Evolutionary conservation across 1,139 yeast genomes (phyloP), one percentile per base, ranked within the genome.

Genomic region (Entelexis paramagnoliae): DNA sequence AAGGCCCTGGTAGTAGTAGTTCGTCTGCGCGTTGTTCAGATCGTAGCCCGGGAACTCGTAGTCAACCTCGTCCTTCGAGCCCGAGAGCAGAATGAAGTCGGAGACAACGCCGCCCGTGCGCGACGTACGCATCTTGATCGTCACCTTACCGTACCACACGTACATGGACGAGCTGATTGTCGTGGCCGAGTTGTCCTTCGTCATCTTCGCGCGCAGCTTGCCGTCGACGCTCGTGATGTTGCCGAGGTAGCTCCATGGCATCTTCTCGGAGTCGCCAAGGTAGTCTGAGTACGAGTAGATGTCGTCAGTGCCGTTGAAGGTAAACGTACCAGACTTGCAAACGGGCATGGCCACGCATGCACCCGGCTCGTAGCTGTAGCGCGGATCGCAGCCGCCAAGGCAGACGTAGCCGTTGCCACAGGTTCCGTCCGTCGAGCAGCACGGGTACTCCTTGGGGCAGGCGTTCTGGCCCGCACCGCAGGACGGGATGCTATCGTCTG

Each of bases 21-120:
- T 88, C 26, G 88, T 72, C 71, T 88, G 91, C 1, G 80, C 84
- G 35, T 70, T 66, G 17, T 73, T 73, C 62, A 83, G 70, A 63
- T 83, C 77, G 60, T 76, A 76, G 56, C 97, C 97, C 54, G 87
- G 81, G 62, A 79, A 82, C 71, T 88, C 96, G 63, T 71, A 81
- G 76, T 88, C 96, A 62, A 88, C 77, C 74, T 89, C 96, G 71
- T 88, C 96, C 68, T 83, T 81, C 42, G 84, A 87, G 62, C 85
- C 87, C 2, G 95, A 84, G 70, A 80, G 84, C 55, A 86, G 68
- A 55, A 88, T 86, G 62, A 82, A 79, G n/a, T 95, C 91, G 19
- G 93, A 76, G 56, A 88, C 78, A 48, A 88, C 95, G 71, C 96
- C 96, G 32, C 69, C 72, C 50, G 78, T 79, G 63, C 79, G 85